Conservation (phyloP, 495 filamentous ascomycete species). For the Penicillium parvum region DNA sequence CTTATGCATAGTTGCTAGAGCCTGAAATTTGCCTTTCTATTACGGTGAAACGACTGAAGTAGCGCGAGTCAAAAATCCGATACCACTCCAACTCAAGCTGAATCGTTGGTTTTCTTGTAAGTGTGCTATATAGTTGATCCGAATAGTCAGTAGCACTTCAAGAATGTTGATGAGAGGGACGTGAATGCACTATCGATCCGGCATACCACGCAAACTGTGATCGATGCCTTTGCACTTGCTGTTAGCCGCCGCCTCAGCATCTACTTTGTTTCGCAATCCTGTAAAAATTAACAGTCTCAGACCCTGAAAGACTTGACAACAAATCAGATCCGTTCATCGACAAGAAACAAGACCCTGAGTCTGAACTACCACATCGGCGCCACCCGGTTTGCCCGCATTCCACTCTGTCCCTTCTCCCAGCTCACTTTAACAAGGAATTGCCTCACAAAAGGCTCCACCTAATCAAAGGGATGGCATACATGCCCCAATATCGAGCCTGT, state of each 20-base stretch:
- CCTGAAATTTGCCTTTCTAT: not conserved
- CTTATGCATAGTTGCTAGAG: not conserved
- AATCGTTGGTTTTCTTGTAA: too few species aligned
- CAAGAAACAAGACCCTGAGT: too few species aligned
- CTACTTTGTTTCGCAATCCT: not conserved
- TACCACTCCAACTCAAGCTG: too few species aligned
- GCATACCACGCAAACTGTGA: slow-evolving; percentile 8
- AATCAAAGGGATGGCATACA: slow-evolving; percentile 9
- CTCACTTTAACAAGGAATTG: slow-evolving; percentile 1
- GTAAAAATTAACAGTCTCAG: not conserved
- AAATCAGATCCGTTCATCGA: too few species aligned
- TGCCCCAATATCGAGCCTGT: slow-evolving; percentile 2
- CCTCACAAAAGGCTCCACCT: slow-evolving; percentile 1
- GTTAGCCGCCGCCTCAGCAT: not conserved
- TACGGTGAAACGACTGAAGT: not conserved
- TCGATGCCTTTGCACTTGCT: not conserved
- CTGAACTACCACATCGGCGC: not conserved
- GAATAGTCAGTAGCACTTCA: slow-evolving; percentile 4
- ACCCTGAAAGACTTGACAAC: not conserved
- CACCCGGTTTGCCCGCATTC: slow-evolving; percentile 11
- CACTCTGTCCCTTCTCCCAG: slow-evolving; percentile 7
- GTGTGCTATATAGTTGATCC: not conserved
- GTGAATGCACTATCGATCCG: slow-evolving; percentile 13
- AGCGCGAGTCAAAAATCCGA: too few species aligned
- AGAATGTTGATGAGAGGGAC: slow-evolving; percentile 16